Evolutionary conservation across 208 protist species (phyloP).

Genomic region (Herpetomonas samuelpessoai): DNA sequence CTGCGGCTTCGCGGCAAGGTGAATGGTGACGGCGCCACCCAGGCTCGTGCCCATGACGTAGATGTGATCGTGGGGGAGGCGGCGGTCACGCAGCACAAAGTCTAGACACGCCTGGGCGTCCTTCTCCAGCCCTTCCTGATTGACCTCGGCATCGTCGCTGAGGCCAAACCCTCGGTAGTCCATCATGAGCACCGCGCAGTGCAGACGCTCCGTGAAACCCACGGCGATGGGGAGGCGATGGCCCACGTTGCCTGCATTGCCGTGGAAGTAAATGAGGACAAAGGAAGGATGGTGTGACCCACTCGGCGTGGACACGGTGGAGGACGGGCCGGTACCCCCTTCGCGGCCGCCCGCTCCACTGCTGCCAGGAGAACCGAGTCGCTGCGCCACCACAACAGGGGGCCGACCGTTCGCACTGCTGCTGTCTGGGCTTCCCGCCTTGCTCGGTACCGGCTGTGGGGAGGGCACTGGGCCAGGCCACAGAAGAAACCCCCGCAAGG

Average conservation of each 20-base stretch:
- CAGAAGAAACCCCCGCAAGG: slow-evolving; percentile 71
- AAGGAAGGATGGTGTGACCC: too few species aligned
- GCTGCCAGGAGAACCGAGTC: neutral
- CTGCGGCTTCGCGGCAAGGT: slow-evolving; percentile 49
- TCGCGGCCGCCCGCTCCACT: neutral
- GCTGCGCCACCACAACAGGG: neutral
- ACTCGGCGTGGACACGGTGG: slow-evolving; percentile 9
- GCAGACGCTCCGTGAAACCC: slow-evolving; percentile 38
- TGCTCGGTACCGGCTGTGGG: neutral
- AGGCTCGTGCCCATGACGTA: slow-evolving; percentile 89
- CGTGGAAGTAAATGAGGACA: slow-evolving; percentile 90
- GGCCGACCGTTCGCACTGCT: neutral
- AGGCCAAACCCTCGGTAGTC: slow-evolving; percentile 91
- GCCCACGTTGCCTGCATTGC: slow-evolving; percentile 91
- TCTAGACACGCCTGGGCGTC: slow-evolving; percentile 88
- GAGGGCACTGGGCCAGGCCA: slow-evolving; percentile 38
- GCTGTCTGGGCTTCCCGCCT: neutral
- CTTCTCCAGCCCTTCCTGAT: slow-evolving; percentile 70
- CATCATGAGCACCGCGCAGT: slow-evolving; percentile 83
- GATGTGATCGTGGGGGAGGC: slow-evolving; percentile 67
- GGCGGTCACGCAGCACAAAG: slow-evolving; percentile 51
- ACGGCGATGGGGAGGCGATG: slow-evolving; percentile 75
- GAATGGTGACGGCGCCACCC: slow-evolving; percentile 85
- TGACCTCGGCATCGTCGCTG: slow-evolving; percentile 46
- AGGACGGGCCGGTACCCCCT: neutral